Evolutionary conservation across 805 yeast genomes (phyloP).

Genomic region (Zygotorulaspora chibaensis): DNA sequence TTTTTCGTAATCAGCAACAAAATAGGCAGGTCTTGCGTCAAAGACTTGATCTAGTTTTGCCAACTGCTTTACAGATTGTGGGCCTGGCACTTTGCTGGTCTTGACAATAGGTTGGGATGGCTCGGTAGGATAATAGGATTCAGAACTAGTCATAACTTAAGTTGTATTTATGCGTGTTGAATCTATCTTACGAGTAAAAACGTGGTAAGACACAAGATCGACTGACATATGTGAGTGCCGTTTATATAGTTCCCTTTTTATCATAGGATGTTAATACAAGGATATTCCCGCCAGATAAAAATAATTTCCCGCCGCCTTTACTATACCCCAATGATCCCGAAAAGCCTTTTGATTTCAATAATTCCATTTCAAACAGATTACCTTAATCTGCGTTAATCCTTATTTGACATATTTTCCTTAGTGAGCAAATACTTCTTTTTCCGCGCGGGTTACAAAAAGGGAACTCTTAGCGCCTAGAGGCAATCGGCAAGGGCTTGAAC

Average conservation of each 20-base stretch:
- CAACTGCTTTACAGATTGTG: conserved; percentile 52
- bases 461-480: neutral
- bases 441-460: conserved; percentile 1
- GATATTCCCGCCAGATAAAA: neutral
- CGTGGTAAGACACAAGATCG: no score
- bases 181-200: no score
- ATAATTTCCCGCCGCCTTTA: neutral
- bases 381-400: no score
- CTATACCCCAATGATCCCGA: neutral
- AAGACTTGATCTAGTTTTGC: conserved; percentile 51
- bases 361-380: neutral
- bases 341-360: neutral
- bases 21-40: conserved; percentile 60
- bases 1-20: conserved; percentile 59
- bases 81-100: conserved; percentile 71
- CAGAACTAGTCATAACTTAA: conserved; percentile 41
- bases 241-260: no score
- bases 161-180: neutral
- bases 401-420: no score
- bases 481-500: neutral
- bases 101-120: conserved; percentile 64
- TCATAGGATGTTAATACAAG: no score
- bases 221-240: no score
- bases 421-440: neutral
- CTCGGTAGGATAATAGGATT: conserved; percentile 70